Percentiles rank a stretch among this genome's conserved stretches.
Evolutionary conservation across 164 flowering plant genomes (phyloP).

Genomic region (Santalum album): DNA sequence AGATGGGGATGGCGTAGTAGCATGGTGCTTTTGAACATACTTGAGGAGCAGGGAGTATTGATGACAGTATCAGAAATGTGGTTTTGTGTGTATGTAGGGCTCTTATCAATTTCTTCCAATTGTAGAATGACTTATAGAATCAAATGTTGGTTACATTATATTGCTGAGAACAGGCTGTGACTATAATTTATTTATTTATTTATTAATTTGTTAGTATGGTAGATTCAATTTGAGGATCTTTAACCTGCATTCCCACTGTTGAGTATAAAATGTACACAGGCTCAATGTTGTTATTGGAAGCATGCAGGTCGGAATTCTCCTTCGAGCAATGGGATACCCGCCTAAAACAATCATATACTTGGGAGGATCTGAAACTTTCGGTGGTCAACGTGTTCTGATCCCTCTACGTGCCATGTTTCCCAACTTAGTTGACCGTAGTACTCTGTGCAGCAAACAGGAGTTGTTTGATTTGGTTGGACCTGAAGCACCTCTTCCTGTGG

Average conservation of each 20-base stretch:
- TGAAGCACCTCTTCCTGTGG: constrained; percentile 50
- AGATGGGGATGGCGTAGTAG: too few species aligned
- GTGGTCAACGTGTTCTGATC: constrained; percentile 86
- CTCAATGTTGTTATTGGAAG: constrained; percentile 4
- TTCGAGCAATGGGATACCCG: constrained; percentile 90
- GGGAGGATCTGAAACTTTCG: constrained; percentile 86
- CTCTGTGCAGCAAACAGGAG: constrained; percentile 71
- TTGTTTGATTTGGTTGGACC: constrained; percentile 53
- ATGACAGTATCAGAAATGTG: too few species aligned
- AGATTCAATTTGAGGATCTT: too few species aligned
- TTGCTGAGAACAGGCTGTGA: neutral
- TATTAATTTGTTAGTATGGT: too few species aligned
- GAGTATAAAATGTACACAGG: too few species aligned
- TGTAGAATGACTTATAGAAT: neutral
- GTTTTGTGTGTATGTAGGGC: neutral
- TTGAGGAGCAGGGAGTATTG: too few species aligned
- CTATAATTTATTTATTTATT: too few species aligned
- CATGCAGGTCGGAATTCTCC: constrained; percentile 83
- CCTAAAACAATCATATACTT: constrained; percentile 72
- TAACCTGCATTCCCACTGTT: too few species aligned
- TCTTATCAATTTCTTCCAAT: neutral
- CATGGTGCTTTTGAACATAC: too few species aligned
- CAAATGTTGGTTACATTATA: neutral
- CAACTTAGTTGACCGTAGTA: constrained; percentile 73
- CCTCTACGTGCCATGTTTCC: constrained; percentile 87